A percentile compares a stretch with the other conserved stretches of the same genome.
Conservation (phyloP, 2,329 filamentous ascomycete genomes). For the Sporothrix inflata region DNA sequence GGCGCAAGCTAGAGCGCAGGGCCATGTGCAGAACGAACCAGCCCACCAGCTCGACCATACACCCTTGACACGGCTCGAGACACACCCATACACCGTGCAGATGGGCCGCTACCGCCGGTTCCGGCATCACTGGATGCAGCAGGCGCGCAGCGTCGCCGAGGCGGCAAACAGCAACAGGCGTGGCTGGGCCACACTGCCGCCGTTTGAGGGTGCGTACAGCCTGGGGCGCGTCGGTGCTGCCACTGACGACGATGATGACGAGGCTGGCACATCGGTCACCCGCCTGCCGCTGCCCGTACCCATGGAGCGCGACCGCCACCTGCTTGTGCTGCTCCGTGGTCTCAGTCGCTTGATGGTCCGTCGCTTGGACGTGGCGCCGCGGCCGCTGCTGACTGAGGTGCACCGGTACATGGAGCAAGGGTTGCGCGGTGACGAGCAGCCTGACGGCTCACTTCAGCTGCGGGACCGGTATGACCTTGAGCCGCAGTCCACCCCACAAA, state of each 20-base stretch:
- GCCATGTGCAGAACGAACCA: background rate
- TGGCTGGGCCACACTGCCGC: conserved; percentile 36
- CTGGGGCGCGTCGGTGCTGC: conserved; percentile 2
- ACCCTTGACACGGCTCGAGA: background rate
- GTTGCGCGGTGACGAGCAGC: conserved; percentile 13
- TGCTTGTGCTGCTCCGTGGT: conserved; percentile 38
- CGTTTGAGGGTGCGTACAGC: conserved; percentile 27
- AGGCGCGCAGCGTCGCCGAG: conserved; percentile 30
- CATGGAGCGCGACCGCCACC: conserved; percentile 37
- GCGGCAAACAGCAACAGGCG: background rate
- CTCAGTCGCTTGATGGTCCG: conserved; percentile 37
- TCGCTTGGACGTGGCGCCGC: conserved; percentile 36
- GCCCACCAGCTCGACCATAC: background rate
- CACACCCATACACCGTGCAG: conserved; percentile 31
- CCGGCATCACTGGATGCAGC: conserved; percentile 30
- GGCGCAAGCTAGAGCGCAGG: background rate
- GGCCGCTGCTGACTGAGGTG: conserved; percentile 39
- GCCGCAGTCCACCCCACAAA: background rate
- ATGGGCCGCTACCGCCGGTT: conserved; percentile 32
- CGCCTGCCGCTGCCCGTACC: conserved; percentile 33
- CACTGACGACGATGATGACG: conserved; percentile 25
- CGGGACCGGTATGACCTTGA: conserved; percentile 28
- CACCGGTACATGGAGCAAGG: conserved; percentile 28
- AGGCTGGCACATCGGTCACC: conserved; percentile 22
- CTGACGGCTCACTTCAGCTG: conserved; percentile 29